phyloP scores from a whole-genome alignment of 495 filamentous ascomycete genomes.

The Trichoderma orchidacearum region DNA sequence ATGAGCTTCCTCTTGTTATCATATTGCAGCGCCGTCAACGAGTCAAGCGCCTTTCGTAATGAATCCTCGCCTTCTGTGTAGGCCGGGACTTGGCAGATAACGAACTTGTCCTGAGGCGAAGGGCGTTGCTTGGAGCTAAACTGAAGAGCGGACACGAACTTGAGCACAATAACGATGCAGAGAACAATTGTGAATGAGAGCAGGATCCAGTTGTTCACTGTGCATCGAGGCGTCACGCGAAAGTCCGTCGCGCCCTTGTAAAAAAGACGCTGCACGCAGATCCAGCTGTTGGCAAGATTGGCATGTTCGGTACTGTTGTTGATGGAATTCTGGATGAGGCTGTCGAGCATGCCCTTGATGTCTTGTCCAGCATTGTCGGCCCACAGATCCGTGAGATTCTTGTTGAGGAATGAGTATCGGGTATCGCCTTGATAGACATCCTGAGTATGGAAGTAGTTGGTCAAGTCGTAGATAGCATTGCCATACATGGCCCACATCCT shows the following conservation, averaged over 20 bases:
- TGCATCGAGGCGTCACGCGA: conserved; percentile 58
- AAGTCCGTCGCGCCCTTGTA: conserved; percentile 79
- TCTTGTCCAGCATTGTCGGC: conserved; percentile 65
- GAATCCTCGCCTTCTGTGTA: conserved; percentile 98
- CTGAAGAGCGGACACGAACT: conserved; percentile 90
- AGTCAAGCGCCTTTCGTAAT: conserved; percentile 82
- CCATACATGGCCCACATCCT: conserved; percentile 73
- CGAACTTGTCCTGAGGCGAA: conserved; percentile 89
- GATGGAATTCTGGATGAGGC: conserved; percentile 17
- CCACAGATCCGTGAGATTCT: conserved; percentile 47
- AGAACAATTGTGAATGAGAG: conserved; percentile 75
- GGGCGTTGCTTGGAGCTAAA: conserved; percentile 86
- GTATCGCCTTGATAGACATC: conserved; percentile 26
- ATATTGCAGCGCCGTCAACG: conserved; percentile 83
- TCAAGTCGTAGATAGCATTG: conserved; percentile 71
- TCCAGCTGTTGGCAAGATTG: conserved; percentile 42
- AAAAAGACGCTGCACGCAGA: conserved; percentile 74
- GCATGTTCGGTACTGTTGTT: conserved; percentile 20
- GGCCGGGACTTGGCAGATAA: conserved; percentile 94
- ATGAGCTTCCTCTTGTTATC: conserved; percentile 96
- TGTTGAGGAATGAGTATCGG: conserved; percentile 56
- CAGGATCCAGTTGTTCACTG: conserved; percentile 86
- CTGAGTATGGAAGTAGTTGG: conserved; percentile 74
- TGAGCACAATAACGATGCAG: conserved; percentile 64
- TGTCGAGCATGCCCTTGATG: conserved; percentile 51